phyloP scores from a whole-genome alignment of 148 eudicot species.

The Fagopyrum homotropicum region DNA sequence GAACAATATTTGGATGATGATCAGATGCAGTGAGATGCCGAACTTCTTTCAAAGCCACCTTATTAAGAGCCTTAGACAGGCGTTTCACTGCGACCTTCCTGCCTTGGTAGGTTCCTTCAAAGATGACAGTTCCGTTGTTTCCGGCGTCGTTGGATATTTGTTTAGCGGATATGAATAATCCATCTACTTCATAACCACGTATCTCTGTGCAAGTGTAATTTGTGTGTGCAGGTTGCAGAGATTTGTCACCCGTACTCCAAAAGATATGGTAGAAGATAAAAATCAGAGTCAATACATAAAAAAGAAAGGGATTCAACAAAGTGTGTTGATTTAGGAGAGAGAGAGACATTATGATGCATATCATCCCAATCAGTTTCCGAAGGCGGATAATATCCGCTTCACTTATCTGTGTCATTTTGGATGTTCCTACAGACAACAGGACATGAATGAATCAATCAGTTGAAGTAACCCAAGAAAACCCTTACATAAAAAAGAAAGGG shows the following conservation, averaged over 20 bases:
- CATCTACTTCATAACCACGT: slow-evolving; percentile 55
- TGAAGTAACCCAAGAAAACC: no score
- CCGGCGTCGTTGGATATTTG: slow-evolving; percentile 67
- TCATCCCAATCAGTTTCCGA: not conserved
- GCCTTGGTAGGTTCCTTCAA: slow-evolving; percentile 84
- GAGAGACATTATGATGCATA: not conserved
- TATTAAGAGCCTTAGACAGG: slow-evolving; percentile 64
- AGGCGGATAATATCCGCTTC: not conserved
- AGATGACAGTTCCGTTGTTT: slow-evolving; percentile 81
- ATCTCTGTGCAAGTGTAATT: not conserved
- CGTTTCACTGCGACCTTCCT: slow-evolving; percentile 93
- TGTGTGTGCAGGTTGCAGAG: no score
- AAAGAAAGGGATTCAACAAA: not conserved
- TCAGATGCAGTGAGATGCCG: slow-evolving; percentile 84
- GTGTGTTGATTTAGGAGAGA: not conserved
- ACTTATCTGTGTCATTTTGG: not conserved
- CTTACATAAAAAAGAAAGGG: no score
- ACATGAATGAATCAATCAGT: not conserved
- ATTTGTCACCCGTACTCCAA: not conserved
- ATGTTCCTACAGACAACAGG: not conserved
- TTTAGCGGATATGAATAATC: slow-evolving; percentile 38
- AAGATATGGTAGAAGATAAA: not conserved
- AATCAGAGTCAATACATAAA: not conserved
- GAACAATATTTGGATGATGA: slow-evolving; percentile 74
- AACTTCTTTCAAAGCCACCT: slow-evolving; percentile 79